These are phyloP conservation scores for Hortiboletus flavorubellus DNA, from an alignment of 768 basidiomycete species.

Conservation along the genomic window DNA sequence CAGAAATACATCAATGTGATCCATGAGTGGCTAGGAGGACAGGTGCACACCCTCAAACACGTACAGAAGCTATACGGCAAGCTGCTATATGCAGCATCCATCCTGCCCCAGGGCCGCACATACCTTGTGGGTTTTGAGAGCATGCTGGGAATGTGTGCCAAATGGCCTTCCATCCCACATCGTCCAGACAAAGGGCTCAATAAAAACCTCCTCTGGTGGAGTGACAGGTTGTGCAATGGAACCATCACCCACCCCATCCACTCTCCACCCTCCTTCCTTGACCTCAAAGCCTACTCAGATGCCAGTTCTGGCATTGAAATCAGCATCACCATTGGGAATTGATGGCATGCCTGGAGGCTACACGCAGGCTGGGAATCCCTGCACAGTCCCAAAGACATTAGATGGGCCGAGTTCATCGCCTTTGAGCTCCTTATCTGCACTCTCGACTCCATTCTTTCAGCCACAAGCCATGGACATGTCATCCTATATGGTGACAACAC, in stretches of 20 bases:
- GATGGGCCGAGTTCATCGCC: neutral
- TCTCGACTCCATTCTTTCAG: neutral
- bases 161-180: too few relatives aligned
- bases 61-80: neutral
- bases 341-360: neutral
- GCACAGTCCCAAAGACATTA: neutral
- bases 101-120: neutral
- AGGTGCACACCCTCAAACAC: neutral
- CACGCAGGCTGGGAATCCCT: neutral
- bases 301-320: neutral
- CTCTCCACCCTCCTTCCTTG: too few relatives aligned
- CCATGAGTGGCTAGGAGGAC: rapidly evolving
- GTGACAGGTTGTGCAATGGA: too few relatives aligned
- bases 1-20: neutral
- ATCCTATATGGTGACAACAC: neutral
- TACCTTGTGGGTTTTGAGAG: too few relatives aligned
- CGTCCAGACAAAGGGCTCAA: too few relatives aligned
- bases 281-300: too few relatives aligned
- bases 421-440: neutral
- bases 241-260: too few relatives aligned
- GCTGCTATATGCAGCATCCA: neutral
- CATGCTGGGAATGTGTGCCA: too few relatives aligned
- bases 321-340: neutral
- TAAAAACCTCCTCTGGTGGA: too few relatives aligned
- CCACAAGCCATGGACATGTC: neutral